A percentile compares a stretch with the other conserved stretches of the same genome.
phyloP scores from a whole-genome alignment of 1,139 yeast species.

The Candida mesenterica region DNA sequence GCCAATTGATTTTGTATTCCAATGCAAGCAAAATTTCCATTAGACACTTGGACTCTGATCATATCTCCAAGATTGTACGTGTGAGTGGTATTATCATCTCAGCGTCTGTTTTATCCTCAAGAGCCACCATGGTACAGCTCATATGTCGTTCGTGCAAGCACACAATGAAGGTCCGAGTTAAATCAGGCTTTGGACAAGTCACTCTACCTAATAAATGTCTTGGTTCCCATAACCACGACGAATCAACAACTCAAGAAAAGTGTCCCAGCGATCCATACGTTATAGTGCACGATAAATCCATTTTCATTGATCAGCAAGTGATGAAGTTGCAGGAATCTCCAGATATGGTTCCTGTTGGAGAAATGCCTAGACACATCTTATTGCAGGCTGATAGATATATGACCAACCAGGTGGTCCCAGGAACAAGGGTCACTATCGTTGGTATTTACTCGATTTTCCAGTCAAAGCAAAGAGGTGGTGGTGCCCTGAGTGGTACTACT shows the following conservation, averaged over 20 bases:
- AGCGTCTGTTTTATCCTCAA: constrained; percentile 83
- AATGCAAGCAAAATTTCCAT: constrained; percentile 72
- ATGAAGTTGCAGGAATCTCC: constrained; percentile 94
- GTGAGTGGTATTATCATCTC: constrained; percentile 93
- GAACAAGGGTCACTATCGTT: constrained; percentile 85
- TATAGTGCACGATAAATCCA: constrained; percentile 89
- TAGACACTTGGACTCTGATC: constrained; percentile 79
- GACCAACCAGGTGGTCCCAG: constrained; percentile 91
- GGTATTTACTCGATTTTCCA: constrained; percentile 94
- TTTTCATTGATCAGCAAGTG: constrained; percentile 91
- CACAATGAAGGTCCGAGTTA: constrained; percentile 62
- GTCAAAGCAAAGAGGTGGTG: constrained; percentile 52
- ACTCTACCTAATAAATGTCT: constrained; percentile 75
- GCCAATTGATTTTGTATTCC: constrained; percentile 79
- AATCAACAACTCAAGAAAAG: constrained; percentile 50
- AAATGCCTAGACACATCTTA: constrained; percentile 92
- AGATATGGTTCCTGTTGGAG: constrained; percentile 98
- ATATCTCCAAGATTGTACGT: constrained; percentile 85
- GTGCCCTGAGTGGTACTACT: constrained; percentile 25
- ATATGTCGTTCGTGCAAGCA: constrained; percentile 90
- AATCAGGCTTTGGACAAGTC: constrained; percentile 77
- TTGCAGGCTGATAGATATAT: constrained; percentile 87
- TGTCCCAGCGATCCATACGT: constrained; percentile 93
- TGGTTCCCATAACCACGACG: constrained; percentile 53
- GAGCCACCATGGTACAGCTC: constrained; percentile 81